A percentile compares a stretch with the other conserved stretches of the same genome.
phyloP scores from a whole-genome alignment of 345 rosid genomes.

The Camelina hispida region DNA sequence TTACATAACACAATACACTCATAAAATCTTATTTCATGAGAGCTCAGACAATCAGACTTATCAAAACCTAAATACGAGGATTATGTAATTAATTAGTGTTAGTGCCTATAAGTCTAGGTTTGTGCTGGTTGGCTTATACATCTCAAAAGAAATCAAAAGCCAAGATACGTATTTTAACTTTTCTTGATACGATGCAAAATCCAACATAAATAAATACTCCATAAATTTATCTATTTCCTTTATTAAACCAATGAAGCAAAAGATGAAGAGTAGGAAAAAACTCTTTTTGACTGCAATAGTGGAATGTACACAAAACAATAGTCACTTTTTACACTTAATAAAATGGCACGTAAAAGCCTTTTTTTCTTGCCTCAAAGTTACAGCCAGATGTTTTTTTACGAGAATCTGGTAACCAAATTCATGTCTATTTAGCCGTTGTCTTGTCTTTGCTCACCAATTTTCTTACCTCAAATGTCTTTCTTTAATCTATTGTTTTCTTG shows the following conservation, averaged over 20 bases:
- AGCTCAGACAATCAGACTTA: neutral
- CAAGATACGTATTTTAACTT: slow-evolving; percentile 43
- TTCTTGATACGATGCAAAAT: slow-evolving; percentile 45
- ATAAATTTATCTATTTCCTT: neutral
- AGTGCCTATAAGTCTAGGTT: slow-evolving; percentile 38
- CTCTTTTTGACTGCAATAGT: slow-evolving; percentile 46
- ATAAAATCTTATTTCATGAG: neutral
- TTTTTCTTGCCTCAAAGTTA: slow-evolving; percentile 46
- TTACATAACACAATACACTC: neutral
- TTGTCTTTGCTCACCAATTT: slow-evolving; percentile 25
- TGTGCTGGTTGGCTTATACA: slow-evolving; percentile 40
- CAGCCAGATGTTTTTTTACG: slow-evolving; percentile 43
- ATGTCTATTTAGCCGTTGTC: slow-evolving; percentile 34
- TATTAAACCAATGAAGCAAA: slow-evolving; percentile 33
- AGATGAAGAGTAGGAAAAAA: slow-evolving; percentile 11
- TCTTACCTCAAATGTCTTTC: slow-evolving; percentile 1
- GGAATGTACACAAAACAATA: slow-evolving; percentile 38
- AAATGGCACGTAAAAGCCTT: slow-evolving; percentile 34
- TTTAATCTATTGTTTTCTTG: neutral
- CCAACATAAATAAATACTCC: slow-evolving; percentile 22
- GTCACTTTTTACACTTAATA: slow-evolving; percentile 42
- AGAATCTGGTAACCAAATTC: slow-evolving; percentile 38
- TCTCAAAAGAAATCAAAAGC: slow-evolving; percentile 41
- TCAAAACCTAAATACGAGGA: neutral
- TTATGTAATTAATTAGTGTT: slow-evolving; percentile 3